Base-by-base conservation (phyloP, 208 protist genomes). In the Crithidia fasciculata region DNA sequence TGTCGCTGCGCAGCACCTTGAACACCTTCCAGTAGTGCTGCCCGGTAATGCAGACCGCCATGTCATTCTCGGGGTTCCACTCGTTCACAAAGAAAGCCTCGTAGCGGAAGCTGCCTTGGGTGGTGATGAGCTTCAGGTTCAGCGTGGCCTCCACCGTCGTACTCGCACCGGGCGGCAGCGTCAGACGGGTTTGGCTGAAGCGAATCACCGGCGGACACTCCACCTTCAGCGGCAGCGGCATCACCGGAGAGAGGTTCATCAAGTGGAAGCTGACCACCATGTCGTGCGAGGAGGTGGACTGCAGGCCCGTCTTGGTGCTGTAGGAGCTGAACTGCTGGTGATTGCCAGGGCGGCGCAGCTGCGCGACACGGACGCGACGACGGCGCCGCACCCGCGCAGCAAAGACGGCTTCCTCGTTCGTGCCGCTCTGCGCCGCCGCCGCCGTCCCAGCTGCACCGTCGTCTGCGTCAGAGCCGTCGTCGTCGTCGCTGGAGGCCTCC, bases 11-110 rank as follows among this genome's bases (percentile, higher is more conserved):
- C 10, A 81, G 80, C 10, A 94, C 71, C 50, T 91, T 81, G 76
- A 96, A 93, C 10, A 92, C 76, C 69, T 95, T 94, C 82, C 85
- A 88, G 80, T 95, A 96, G 77, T 92, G 86, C 78, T 92, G 84
- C 37, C 92, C 92, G 18, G 71, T 90, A 8, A 96, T 73, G 47
- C 82, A 71, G 13, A 92, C 90, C 15, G 89, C 79, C 65, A 96
- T 95, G 75, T 96, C 92, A 62, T 96, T 96, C 73, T 95, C 92
- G 3, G 86, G 81, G 69, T 96, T 96, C 50, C 85, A 80, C 69
- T 88, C 88, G 67, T 96, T 96, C 28, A 94, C 83, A 72, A 96
- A 95, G 66, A 86, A 95, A 9, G 88, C 84, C 60, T 88, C 80
- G 67, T 89, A 89, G 19, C 80, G 82, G 62, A 96, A 96, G 18